A percentile compares a stretch with the other conserved stretches of the same genome.
Conservation (phyloP, 1,139 yeast species). For the Zygosaccharomyces pseudobailii region DNA sequence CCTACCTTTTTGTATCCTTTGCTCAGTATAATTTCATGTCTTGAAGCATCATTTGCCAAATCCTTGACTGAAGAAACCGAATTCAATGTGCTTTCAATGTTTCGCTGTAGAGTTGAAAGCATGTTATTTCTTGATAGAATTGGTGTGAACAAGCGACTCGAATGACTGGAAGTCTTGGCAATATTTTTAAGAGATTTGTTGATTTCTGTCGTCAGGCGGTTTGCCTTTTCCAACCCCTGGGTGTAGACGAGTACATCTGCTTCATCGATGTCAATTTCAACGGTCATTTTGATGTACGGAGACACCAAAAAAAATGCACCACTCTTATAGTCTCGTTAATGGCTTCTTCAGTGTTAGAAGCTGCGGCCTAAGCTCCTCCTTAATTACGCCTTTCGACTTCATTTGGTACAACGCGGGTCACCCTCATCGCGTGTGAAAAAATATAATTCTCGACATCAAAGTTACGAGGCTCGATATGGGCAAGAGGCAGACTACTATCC, state of each 20-base stretch:
- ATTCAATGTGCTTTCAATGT: slow-evolving; percentile 55
- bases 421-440: slow-evolving; percentile 2
- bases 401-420: slow-evolving; percentile 1
- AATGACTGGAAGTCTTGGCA: slow-evolving; percentile 53
- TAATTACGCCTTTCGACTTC: background rate
- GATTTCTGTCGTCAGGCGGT: slow-evolving; percentile 52
- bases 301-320: background rate
- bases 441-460: background rate
- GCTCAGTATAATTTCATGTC: slow-evolving; percentile 42
- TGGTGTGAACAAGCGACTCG: slow-evolving; percentile 66
- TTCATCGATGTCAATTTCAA: slow-evolving; percentile 59
- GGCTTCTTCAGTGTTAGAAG: no score
- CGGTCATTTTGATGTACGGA: background rate
- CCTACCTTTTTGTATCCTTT: slow-evolving; percentile 34
- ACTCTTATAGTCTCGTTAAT: background rate
- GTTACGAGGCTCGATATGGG: no score
- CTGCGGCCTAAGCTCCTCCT: background rate
- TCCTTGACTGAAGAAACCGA: slow-evolving; percentile 61
- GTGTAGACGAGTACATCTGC: slow-evolving; percentile 81
- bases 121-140: slow-evolving; percentile 59
- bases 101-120: slow-evolving; percentile 51
- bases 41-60: slow-evolving; percentile 57
- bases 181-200: slow-evolving; percentile 52
- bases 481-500: no score
- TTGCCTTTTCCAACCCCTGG: slow-evolving; percentile 61